Evolutionary conservation across 768 basidiomycete genomes (phyloP).

Genomic region (Phallus indusiatus): DNA sequence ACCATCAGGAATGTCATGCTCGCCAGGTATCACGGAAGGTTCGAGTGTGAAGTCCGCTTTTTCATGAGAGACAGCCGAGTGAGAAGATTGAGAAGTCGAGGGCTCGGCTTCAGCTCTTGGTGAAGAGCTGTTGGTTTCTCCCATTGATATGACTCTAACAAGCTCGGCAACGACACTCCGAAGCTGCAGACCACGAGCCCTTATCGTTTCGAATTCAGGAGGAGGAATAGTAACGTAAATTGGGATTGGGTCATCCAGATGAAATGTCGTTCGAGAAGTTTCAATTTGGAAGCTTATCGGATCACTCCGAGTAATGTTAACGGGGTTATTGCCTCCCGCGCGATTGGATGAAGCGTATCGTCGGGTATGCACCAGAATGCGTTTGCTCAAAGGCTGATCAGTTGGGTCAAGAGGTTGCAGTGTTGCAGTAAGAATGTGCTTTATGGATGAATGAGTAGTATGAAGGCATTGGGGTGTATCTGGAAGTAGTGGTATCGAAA

Average conservation of each 20-base stretch:
- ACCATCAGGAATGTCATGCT: background rate
- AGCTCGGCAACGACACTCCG: slow-evolving; percentile 78
- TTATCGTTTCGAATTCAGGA: slow-evolving; percentile 55
- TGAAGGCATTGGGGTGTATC: slow-evolving; percentile 81
- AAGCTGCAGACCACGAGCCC: slow-evolving; percentile 61
- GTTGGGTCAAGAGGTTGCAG: slow-evolving; percentile 36
- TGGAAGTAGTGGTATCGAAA: slow-evolving; percentile 66
- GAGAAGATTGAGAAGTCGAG: background rate
- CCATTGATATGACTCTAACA: slow-evolving; percentile 33
- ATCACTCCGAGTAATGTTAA: slow-evolving; percentile 35
- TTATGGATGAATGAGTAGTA: slow-evolving; percentile 63
- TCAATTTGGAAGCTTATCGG: slow-evolving; percentile 65
- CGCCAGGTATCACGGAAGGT: background rate
- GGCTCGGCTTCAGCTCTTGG: background rate
- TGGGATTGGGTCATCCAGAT: slow-evolving; percentile 64
- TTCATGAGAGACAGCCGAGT: slow-evolving; percentile 5
- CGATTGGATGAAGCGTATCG: slow-evolving; percentile 57
- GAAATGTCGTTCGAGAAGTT: slow-evolving; percentile 63
- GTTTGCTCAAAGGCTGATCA: slow-evolving; percentile 34
- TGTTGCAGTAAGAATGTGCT: slow-evolving; percentile 60
- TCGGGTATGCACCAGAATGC: slow-evolving; percentile 58
- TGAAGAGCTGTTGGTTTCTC: background rate
- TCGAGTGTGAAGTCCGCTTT: background rate
- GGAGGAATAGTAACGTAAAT: slow-evolving; percentile 76
- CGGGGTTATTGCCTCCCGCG: slow-evolving; percentile 37